Base-by-base conservation (phyloP, 768 basidiomycete genomes). In the Phylloporus sp. region DNA sequence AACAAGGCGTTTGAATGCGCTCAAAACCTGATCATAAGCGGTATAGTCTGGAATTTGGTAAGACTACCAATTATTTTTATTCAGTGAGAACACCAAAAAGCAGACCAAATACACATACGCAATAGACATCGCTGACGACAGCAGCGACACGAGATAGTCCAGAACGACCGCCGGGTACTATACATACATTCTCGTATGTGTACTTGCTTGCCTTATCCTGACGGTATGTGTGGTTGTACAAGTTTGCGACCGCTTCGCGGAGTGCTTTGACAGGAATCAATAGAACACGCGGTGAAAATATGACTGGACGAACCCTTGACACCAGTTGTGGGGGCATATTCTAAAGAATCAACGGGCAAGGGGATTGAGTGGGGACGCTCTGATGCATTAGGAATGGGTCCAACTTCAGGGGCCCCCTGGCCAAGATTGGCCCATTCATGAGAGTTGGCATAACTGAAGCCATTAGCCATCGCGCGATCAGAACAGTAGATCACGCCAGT, bases 31-130 rank as follows among this genome's bases (percentile, higher is more conserved):
- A 68, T 89, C 88, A 53, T 90, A 91, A 12, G 88, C 88, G 10
- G 92, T 94, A 66, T 94, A 95, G 65, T 95, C 93, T 3, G 93
- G 93, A 31, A 95, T 78, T 70, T 93, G 91, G 67, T 93, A 95
- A 12, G 87, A 87, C 82, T 91, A 56, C 13, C 45, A 29, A 47
- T 51, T 15, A 29, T 12, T 8, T 27, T 41, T 12, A 20, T 42
- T 47, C 32, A 40, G 32, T 10, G 10, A 52, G 23, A 9, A 12
- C 6, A 4, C 10, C 43, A 41, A 54, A 45, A 22, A 49, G 15
- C 4, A 23, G 23, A 9, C 5, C 0, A 11, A n/a, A 34, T 9
- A 23, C 1, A 61, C 77, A 54, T 58, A 88, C 90, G 36, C 84
- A 86, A 59, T 91, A 92, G 46, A 94, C 91, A 64, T 94, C 90